Base-by-base conservation (phyloP, 257 asterid species). In the Jacaranda mimosifolia region DNA sequence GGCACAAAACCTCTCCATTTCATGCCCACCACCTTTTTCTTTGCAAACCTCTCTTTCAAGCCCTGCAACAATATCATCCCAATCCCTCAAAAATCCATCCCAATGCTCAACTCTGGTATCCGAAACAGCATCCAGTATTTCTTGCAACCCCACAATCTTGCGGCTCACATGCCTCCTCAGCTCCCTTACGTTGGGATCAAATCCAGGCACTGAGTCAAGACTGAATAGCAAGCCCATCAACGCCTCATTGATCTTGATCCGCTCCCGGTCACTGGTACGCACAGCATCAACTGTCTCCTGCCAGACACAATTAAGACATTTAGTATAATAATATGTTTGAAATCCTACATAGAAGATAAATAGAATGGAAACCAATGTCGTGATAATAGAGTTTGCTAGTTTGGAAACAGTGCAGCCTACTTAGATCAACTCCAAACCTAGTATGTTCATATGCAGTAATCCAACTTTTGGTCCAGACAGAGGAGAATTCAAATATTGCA, bases 201-300 rank as follows among this genome's bases (percentile, higher is more conserved):
- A n/a, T 26, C 99, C 98, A 32, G 99, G 99, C 48, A 95, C 98
- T 0, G 98, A 92, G 70, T 95, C 99, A 26, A 93, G 89, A 75
- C 79, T 88, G 57, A 95, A 75, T 58, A 95, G 76, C 77, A 95
- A 58, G 9, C 86, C 64, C 99, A 93, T 95, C 60, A 95, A 73
- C 4, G 94, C 97, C 82, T 93, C 98, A 3, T 90, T 93, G 71
- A 95, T 89, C 90, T 77, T 93, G 36, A 90, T 86, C 82, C 91
- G 85, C 84, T 95, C 97, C n/a, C 87, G 80, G 48, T 83, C 94
- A 63, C 77, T 91, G 59, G 71, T 77, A 64, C 98, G 87, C 5
- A 95, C 97, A 42, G 98, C 96, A 77, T 95, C 99, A 82, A 95
- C 98, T 7, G 99, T 95, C 68, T 95, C 99, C 98, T 95, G 90